Base-by-base conservation (phyloP, 2,329 filamentous ascomycete genomes). In the Ceratocystis harringtonii region DNA sequence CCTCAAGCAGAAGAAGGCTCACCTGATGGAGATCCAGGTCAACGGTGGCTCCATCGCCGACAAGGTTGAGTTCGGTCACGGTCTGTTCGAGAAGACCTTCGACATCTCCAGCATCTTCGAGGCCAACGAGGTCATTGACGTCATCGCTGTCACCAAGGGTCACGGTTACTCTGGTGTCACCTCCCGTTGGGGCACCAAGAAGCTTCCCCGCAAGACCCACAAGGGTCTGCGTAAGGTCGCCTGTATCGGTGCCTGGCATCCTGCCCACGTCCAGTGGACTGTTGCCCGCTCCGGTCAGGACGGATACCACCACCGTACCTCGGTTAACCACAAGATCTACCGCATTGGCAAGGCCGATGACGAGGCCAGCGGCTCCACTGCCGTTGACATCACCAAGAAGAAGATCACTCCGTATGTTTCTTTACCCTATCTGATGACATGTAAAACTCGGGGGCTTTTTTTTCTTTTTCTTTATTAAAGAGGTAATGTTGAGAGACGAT, bases 171-270 rank as follows among this genome's bases (percentile, higher is more conserved):
- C 84, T 78, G 94, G 94, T 88, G 94, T 99, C 75, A 99, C 94
- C 72, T 84, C 87, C 79, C 87, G 94, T 82, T 99, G 94, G 94
- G 94, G 94, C 75, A 99, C 94, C 83, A 99, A 96, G 90, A 99
- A 97, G 90, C 90, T 99, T 76, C 94, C 94, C 73, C 90, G 94
- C 78, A 99, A 99, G 91, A 99, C 94, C 70, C 94, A 99, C 89
- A 99, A 99, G 88, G 94, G 94, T 96, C 91, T 99, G 77, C 88
- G 94, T 77, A 99, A 99, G 89, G 92, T 99, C 74, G 94, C 94
- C 77, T 99, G 94, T 96, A 99, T 99, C 80, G 94, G 94, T 89
- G 94, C 94, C 75, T 99, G 94, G 94, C 94, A 99, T 85, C 94
- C 94, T 77, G 91, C 89, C 80, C 94, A 99, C 90, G 94, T 99